phyloP scores from a whole-genome alignment of 352 stramenopile species.

The Pythium grandisporangium region DNA sequence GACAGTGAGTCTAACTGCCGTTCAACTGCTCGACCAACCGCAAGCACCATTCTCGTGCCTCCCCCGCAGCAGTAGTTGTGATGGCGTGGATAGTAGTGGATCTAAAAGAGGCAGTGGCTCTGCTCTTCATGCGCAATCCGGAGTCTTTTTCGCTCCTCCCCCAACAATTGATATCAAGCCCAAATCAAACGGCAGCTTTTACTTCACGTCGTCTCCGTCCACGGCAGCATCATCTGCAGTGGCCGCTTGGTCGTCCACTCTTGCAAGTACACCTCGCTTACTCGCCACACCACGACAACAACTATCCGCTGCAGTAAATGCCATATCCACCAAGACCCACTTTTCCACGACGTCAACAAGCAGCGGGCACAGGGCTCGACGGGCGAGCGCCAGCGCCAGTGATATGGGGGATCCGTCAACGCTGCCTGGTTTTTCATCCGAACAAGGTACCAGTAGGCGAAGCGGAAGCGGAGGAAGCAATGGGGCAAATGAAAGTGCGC shows the following conservation, averaged over 20 bases:
- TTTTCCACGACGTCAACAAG: no score
- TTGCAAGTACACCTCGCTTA: slow-evolving; percentile 63
- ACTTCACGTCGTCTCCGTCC: slow-evolving; percentile 40
- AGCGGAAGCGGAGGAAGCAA: no score
- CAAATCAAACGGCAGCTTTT: slow-evolving; percentile 59
- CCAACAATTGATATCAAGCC: slow-evolving; percentile 53
- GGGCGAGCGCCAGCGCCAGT: no score
- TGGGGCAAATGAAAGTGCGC: no score
- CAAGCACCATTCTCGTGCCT: slow-evolving; percentile 8
- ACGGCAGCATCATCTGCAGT: slow-evolving; percentile 68
- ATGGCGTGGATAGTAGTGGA: slow-evolving; percentile 1
- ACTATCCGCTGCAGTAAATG: slow-evolving; percentile 66
- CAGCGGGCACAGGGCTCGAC: no score
- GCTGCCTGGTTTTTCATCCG: no score
- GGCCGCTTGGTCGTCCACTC: slow-evolving; percentile 55
- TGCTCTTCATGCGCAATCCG: slow-evolving; percentile 37
- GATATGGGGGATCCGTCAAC: no score
- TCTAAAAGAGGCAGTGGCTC: slow-evolving; percentile 4
- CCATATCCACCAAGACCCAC: slow-evolving; percentile 71
- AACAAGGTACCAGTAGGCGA: no score
- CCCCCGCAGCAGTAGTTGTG: slow-evolving; percentile 2
- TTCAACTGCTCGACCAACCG: slow-evolving; percentile 6
- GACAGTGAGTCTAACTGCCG: no score
- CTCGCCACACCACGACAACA: slow-evolving; percentile 63
- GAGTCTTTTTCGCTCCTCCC: slow-evolving; percentile 55